A percentile compares a stretch with the other conserved stretches of the same genome.
phyloP scores from a whole-genome alignment of 139 green algal species.

The Micractinium sp. region DNA sequence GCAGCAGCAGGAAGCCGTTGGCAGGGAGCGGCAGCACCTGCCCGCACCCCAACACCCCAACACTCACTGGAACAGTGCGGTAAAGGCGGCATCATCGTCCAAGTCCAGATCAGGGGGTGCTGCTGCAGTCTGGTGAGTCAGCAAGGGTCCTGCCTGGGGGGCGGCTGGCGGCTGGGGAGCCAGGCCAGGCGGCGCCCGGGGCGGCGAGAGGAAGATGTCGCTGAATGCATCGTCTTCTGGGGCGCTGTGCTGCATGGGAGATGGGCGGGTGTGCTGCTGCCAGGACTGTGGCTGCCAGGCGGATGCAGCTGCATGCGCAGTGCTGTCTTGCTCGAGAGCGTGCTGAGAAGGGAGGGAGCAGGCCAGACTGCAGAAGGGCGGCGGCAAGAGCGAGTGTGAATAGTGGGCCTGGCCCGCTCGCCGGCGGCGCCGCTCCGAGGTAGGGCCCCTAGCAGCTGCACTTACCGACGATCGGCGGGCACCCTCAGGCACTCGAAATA shows the following conservation, averaged over 20 bases:
- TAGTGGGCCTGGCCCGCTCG: too few species aligned
- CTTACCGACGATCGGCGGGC: too few species aligned
- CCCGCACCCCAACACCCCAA: not conserved
- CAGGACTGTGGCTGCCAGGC: too few species aligned
- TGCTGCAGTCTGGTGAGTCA: not conserved
- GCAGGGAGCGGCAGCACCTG: too few species aligned
- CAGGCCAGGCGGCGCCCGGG: not conserved
- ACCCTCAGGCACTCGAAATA: too few species aligned
- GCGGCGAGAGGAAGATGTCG: not conserved
- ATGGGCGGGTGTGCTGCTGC: not conserved
- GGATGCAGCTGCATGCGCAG: not conserved
- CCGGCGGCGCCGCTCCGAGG: too few species aligned
- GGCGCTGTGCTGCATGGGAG: not conserved
- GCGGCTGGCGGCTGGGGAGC: not conserved
- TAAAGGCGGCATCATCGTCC: not conserved
- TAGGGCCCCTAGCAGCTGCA: too few species aligned
- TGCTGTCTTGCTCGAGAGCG: not conserved
- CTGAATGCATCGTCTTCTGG: not conserved
- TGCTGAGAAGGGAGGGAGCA: not conserved
- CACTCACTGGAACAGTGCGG: not conserved
- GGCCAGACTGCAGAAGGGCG: too few species aligned
- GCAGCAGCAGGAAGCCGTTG: not conserved
- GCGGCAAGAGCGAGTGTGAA: too few species aligned
- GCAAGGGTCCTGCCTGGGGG: not conserved
- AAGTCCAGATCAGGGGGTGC: not conserved